Evolutionary conservation across 805 yeast genomes (phyloP).

Genomic region (Candida chilensis): DNA sequence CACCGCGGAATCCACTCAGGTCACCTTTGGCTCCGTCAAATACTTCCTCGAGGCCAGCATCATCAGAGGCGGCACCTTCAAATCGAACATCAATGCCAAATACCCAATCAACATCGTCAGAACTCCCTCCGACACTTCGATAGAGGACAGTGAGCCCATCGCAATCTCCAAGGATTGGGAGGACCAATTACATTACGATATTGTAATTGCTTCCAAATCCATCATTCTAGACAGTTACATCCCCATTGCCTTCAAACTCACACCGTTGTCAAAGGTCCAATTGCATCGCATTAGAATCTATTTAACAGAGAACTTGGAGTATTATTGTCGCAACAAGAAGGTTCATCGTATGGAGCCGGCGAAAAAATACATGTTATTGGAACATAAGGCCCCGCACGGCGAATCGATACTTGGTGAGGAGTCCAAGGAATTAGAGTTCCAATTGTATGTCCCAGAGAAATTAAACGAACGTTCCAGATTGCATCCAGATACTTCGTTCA

Average conservation of each 20-base stretch:
- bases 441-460: slow-evolving; percentile 72
- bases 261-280: slow-evolving; percentile 81
- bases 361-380: slow-evolving; percentile 70
- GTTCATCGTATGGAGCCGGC: slow-evolving; percentile 92
- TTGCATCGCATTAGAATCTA: slow-evolving; percentile 81
- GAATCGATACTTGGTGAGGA: slow-evolving; percentile 40
- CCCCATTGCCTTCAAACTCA: slow-evolving; percentile 76
- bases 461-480: slow-evolving; percentile 46
- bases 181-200: slow-evolving; percentile 81
- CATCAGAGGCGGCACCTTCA: slow-evolving; percentile 80
- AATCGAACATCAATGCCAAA: slow-evolving; percentile 58
- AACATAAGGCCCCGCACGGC: slow-evolving; percentile 58
- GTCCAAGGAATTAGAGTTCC: slow-evolving; percentile 77
- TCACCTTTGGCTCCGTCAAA: slow-evolving; percentile 73
- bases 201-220: slow-evolving; percentile 83
- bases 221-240: slow-evolving; percentile 75
- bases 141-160: slow-evolving; percentile 90
- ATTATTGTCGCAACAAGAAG: slow-evolving; percentile 75
- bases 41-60: slow-evolving; percentile 64
- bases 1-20: slow-evolving; percentile 70
- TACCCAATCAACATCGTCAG: slow-evolving; percentile 62
- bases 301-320: slow-evolving; percentile 84
- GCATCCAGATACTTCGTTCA: slow-evolving; percentile 82
- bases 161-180: slow-evolving; percentile 92
- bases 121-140: slow-evolving; percentile 65